These are phyloP conservation scores for Graphilbum ipis-grandicollis DNA, from an alignment of 2,329 filamentous ascomycete genomes.

Conservation along the genomic window DNA sequence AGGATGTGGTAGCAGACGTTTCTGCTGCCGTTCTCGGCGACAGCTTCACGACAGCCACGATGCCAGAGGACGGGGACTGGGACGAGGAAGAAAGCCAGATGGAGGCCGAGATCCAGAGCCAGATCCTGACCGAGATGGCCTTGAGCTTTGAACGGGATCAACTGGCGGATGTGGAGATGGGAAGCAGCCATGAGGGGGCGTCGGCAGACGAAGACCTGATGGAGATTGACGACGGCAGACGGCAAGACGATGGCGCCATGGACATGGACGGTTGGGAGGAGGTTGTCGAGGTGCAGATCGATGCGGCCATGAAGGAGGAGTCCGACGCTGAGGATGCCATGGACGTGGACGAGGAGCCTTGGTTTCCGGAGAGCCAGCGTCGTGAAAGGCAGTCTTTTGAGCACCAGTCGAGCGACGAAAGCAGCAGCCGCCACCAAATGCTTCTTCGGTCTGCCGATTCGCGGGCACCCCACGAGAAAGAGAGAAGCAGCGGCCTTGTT, in stretches of 20 bases:
- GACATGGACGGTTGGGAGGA: too few relatives aligned
- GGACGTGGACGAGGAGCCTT: constrained; percentile 7
- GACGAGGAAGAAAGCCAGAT: background rate
- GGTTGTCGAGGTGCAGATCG: too few relatives aligned
- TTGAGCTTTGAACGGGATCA: constrained; percentile 6
- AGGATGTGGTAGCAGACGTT: background rate
- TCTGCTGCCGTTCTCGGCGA: too few relatives aligned
- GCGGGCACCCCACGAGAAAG: background rate
- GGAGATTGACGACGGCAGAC: too few relatives aligned
- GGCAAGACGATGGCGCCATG: too few relatives aligned
- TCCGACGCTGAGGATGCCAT: background rate
- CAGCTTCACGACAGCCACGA: too few relatives aligned
- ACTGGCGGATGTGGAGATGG: background rate
- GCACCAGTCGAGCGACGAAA: background rate
- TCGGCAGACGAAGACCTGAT: too few relatives aligned
- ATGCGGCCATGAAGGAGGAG: background rate
- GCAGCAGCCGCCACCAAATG: constrained; percentile 5
- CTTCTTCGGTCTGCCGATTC: constrained; percentile 5
- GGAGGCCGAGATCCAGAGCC: constrained; percentile 8
- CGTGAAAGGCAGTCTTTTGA: too few relatives aligned
- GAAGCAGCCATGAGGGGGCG: too few relatives aligned
- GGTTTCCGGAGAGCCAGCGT: too few relatives aligned
- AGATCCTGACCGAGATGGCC: constrained; percentile 8
- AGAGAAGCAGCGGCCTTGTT: background rate
- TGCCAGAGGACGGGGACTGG: background rate